Evolutionary conservation across 768 basidiomycete genomes (phyloP), one percentile per base, ranked within the genome.

Genomic region (Rhizopogon salebrosus): DNA sequence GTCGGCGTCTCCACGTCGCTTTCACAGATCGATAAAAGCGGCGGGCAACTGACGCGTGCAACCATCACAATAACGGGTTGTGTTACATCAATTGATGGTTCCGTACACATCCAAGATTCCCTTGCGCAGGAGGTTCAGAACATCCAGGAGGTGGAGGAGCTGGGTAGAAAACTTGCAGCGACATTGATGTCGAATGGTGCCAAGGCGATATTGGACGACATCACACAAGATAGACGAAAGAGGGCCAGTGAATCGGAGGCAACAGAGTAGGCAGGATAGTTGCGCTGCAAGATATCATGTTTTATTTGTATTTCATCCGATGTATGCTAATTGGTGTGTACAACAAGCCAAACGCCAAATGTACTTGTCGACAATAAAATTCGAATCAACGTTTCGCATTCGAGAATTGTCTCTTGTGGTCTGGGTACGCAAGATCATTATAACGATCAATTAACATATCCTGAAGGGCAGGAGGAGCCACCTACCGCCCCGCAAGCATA

Each of bases 11-110:
- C 76, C 48, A 84, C 82, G 26, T 70, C 65, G 41, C 67, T 87
- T 52, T 66, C 68, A 14, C 62, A 64, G 10, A 57, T 59, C 5
- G 61, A 62, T 11, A 62, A 62, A 36, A 72, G 64, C 23, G 74
- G 68, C 0, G 71, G 64, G 16, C 54, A 34, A 53, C 48, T 52
- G 34, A 46, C 20, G 1, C 46, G 39, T 26, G 62, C 52, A 5
- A 43, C 61, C 37, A 70, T 99, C 54, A 78, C 74, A 49, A 68
- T 98, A 45, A 83, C 83, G 4, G 91, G 88, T 0, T 88, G 88
- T 48, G 90, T 98, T 31, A 98, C 95, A 3, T 82, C 86, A 16
- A 72, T 98, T 9, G 80, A 85, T 57, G 95, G 95, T 1, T 67
- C 62, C 22, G 69, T 65, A 7, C 91, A 94, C 59, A 85, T 95